A percentile compares a stretch with the other conserved stretches of the same genome.
These are phyloP conservation scores for Asterochloris erici DNA, from an alignment of 139 green algal species.

Conservation along the genomic window DNA sequence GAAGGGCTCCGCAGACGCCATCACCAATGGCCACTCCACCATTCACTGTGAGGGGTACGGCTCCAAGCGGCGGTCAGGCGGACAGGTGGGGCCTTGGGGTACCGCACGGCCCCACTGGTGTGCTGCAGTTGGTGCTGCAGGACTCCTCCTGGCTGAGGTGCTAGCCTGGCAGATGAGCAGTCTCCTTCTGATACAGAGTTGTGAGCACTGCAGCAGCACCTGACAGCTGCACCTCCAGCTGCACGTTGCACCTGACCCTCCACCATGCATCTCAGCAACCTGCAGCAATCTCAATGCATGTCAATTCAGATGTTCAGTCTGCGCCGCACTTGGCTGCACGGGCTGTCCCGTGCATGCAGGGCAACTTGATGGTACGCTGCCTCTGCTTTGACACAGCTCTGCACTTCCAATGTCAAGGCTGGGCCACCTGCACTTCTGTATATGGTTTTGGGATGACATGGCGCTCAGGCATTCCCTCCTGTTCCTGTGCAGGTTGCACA, in stretches of 20 bases:
- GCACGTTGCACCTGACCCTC: neutral
- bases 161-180: neutral
- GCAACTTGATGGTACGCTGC: neutral
- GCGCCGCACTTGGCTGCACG: neutral
- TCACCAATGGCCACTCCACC: constrained; percentile 13
- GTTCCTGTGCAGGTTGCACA: neutral
- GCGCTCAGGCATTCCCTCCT: neutral
- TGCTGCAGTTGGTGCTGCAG: neutral
- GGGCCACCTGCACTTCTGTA: too few species aligned
- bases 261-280: neutral
- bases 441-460: neutral
- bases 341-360: neutral
- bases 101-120: neutral
- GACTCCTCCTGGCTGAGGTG: neutral
- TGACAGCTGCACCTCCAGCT: neutral
- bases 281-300: neutral
- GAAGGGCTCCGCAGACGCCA: constrained; percentile 44
- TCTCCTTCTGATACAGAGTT: too few species aligned
- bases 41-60: constrained; percentile 29
- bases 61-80: constrained; percentile 53
- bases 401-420: too few species aligned
- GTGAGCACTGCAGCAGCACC: neutral
- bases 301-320: neutral
- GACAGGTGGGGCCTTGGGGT: constrained; percentile 34
- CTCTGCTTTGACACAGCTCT: too few species aligned